Base-by-base conservation (phyloP, 2,329 filamentous ascomycete species). In the Zopfia rhizophila region DNA sequence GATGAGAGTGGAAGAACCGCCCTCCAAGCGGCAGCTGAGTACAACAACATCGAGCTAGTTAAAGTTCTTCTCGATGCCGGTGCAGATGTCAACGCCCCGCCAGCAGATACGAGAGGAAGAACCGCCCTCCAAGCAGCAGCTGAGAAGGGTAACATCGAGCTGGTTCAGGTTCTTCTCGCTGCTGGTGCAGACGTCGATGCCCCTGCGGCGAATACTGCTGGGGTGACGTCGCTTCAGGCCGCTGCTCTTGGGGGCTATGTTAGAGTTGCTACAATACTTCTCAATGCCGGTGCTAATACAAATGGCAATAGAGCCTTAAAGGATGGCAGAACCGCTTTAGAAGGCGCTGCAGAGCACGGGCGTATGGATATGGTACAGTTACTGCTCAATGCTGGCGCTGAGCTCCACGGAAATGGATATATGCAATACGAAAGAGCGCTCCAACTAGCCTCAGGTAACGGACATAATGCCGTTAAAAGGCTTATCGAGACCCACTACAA, bases 281-380 rank as follows among this genome's bases (percentile, higher is more conserved):
- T 38, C 4, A n/a, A 24, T 24, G 24, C 24, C n/a, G 24, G 24
- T 27, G n/a, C 8, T 27, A n/a, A 27, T 27, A 27, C 24, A 27
- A 27, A 27, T 27, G 24, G n/a, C 24, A 27, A 27, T 27, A 8
- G 24, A 3, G 55, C 60, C 28, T 13, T 12, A 7, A 6, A 23
- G 0, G 24, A 45, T 3, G 63, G 63, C 17, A 42, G 59, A 22
- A 65, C 63, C 1, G 58, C 64, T 4, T 40, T 66, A 7, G 48
- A 60, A 37, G 64, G 55, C 4, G 59, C 63, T 3, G 59, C 64
- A 17, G 61, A 66, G 32, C 31, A 57, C 11, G 63, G 61, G 18
- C 54, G 56, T 7, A 56, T 66, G 13, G 64, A 66, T 28, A 58
- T 61, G 51, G 22, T 66, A 12, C 56, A 66, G 22, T 33, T 65